These are phyloP conservation scores for Neocatenulostroma microsporum DNA, from an alignment of 2,329 filamentous ascomycete genomes.

Conservation along the genomic window DNA sequence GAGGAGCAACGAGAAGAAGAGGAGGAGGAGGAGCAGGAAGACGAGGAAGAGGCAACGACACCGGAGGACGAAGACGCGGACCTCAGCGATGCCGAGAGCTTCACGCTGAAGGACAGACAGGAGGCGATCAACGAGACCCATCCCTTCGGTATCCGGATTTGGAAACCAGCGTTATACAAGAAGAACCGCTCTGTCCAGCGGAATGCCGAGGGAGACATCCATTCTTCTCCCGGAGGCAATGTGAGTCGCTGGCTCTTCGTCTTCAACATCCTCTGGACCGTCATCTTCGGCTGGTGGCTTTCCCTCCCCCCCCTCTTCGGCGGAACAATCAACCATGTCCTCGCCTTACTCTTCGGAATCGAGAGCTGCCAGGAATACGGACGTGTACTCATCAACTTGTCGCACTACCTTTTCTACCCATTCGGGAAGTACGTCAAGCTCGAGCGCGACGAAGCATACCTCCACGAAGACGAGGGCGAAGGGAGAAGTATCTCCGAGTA, in stretches of 20 bases:
- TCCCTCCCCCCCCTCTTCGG: constrained; percentile 66
- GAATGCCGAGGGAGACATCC: constrained; percentile 91
- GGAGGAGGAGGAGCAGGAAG: constrained; percentile 34
- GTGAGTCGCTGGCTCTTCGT: constrained; percentile 78
- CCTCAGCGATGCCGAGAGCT: constrained; percentile 89
- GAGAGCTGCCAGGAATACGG: constrained; percentile 81
- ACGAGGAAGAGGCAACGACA: constrained; percentile 47
- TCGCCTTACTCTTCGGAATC: constrained; percentile 63
- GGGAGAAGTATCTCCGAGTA: constrained; percentile 97
- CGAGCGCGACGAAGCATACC: constrained; percentile 86
- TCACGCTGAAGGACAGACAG: constrained; percentile 93
- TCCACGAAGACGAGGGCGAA: constrained; percentile 90
- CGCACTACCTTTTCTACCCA: constrained; percentile 84
- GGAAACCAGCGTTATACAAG: constrained; percentile 98
- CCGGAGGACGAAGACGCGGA: constrained; percentile 59
- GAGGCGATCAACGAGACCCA: constrained; percentile 98
- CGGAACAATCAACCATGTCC: constrained; percentile 68
- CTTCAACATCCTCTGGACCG: constrained; percentile 84
- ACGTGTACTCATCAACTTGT: constrained; percentile 71
- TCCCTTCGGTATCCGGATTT: constrained; percentile 96
- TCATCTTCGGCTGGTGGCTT: constrained; percentile 96
- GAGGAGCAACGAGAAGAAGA: constrained; percentile 30
- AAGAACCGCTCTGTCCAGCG: constrained; percentile 95
- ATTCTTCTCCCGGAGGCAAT: constrained; percentile 81
- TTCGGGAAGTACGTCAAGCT: constrained; percentile 95